phyloP scores from a whole-genome alignment of 306 rosid genomes.

The Cucumis hystrix region DNA sequence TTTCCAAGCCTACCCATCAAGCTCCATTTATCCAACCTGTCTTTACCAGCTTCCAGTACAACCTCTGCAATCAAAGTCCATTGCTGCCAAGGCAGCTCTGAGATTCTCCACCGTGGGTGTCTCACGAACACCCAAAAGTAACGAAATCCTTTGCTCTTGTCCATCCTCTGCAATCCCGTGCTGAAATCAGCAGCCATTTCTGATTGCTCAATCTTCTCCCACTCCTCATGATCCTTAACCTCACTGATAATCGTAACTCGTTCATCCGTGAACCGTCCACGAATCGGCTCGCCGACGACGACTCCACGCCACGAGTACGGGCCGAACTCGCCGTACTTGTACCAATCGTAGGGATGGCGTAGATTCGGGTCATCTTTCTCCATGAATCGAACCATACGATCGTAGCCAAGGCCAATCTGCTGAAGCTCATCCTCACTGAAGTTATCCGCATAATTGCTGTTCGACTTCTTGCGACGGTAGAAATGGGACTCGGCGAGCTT shows the following conservation, averaged over 20 bases:
- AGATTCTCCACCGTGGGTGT: slow-evolving; percentile 69
- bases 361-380: slow-evolving; percentile 79
- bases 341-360: slow-evolving; percentile 82
- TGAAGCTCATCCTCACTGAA: slow-evolving; percentile 74
- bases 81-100: slow-evolving; percentile 75
- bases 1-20: slow-evolving; percentile 92
- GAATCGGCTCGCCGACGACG: slow-evolving; percentile 69
- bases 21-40: slow-evolving; percentile 83
- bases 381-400: slow-evolving; percentile 79
- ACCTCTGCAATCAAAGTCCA: slow-evolving; percentile 81
- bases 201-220: slow-evolving; percentile 78
- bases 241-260: slow-evolving; percentile 61
- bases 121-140: slow-evolving; percentile 75
- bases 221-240: slow-evolving; percentile 72
- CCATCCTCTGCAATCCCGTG: slow-evolving; percentile 42
- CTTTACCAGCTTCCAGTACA: slow-evolving; percentile 64
- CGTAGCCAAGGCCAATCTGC: slow-evolving; percentile 73
- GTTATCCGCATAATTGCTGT: slow-evolving; percentile 48
- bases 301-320: slow-evolving; percentile 90
- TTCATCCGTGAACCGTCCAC: slow-evolving; percentile 58
- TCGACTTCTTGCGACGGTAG: slow-evolving; percentile 53
- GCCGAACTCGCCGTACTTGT: slow-evolving; percentile 77
- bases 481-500: slow-evolving; percentile 54
- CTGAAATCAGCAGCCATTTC: slow-evolving; percentile 68
- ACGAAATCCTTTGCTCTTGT: slow-evolving; percentile 38